A percentile compares a stretch with the other conserved stretches of the same genome.
Conservation (phyloP, 805 yeast species). For the Candida alai region DNA sequence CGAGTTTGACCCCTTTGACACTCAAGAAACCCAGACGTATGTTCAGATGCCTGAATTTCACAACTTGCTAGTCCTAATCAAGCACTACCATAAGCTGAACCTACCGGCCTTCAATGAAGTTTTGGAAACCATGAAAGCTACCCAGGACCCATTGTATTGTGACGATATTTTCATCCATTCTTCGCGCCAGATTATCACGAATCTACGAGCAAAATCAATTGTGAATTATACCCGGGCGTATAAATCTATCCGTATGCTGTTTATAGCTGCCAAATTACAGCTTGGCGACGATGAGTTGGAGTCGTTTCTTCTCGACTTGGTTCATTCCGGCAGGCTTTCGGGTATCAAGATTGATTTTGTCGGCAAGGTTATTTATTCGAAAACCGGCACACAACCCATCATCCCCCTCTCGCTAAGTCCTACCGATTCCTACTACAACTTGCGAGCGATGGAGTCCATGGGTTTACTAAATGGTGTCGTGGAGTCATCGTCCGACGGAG, state of each 20-base stretch:
- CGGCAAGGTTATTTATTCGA: conserved; percentile 11
- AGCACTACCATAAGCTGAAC: conserved; percentile 28
- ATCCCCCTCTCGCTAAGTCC: conserved; percentile 1
- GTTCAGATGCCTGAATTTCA: conserved; percentile 25
- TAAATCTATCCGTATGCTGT: conserved; percentile 25
- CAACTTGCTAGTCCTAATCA: conserved; percentile 24
- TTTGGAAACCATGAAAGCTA: conserved; percentile 14
- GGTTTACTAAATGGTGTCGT: conserved; percentile 4
- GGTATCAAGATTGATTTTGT: conserved; percentile 28
- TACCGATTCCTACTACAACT: conserved; percentile 20
- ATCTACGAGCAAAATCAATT: conserved; percentile 30
- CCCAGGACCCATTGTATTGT: conserved; percentile 21
- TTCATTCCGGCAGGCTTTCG: conserved; percentile 26
- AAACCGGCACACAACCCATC: neutral
- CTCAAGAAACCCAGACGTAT: conserved; percentile 65
- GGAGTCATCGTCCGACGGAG: conserved; percentile 4
- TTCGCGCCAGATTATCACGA: conserved; percentile 20
- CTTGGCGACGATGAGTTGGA: conserved; percentile 23
- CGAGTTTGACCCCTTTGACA: conserved; percentile 67
- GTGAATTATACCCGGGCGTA: conserved; percentile 29
- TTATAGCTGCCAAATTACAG: conserved; percentile 18
- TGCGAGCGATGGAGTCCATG: conserved; percentile 18
- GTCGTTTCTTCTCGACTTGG: conserved; percentile 22
- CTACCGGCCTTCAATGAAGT: conserved; percentile 17
- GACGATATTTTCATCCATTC: conserved; percentile 32